Evolutionary conservation across 176 grass and related monocot genomes (phyloP).

Genomic region (Aegilops umbellulata): DNA sequence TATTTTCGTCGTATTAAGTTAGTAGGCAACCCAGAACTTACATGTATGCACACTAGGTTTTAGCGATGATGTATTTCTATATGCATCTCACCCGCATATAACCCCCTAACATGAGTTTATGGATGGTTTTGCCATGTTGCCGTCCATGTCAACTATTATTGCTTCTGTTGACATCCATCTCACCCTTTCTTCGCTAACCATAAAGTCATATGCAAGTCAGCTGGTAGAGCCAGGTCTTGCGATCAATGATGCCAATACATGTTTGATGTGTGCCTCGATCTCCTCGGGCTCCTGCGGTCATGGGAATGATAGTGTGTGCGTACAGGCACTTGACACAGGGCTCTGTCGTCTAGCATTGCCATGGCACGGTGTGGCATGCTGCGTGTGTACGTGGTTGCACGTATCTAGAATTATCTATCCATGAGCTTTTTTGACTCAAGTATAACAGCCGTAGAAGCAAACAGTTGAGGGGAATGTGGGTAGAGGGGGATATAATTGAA

Average conservation of each 20-base stretch:
- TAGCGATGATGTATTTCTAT: background rate
- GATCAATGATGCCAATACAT: background rate
- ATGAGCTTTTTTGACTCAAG: background rate
- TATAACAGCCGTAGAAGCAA: background rate
- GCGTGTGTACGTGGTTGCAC: background rate
- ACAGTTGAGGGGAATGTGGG: background rate
- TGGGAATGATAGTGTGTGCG: background rate
- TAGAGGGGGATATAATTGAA: background rate
- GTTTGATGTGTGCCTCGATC: background rate
- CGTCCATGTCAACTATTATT: background rate
- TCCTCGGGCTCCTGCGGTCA: background rate
- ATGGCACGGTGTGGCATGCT: background rate
- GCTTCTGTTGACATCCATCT: background rate
- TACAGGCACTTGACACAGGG: background rate
- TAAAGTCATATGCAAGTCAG: background rate
- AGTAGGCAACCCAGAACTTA: background rate
- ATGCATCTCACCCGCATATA: background rate
- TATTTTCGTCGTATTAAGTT: background rate
- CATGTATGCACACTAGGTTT: background rate
- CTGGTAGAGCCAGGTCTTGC: background rate
- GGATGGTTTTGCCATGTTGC: background rate
- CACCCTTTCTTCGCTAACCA: background rate
- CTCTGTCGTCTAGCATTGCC: background rate
- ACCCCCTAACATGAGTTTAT: background rate
- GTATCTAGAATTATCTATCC: background rate